A percentile compares a stretch with the other conserved stretches of the same genome.
phyloP scores from a whole-genome alignment of 345 rosid genomes.

The Raphanus raphanistrum region DNA sequence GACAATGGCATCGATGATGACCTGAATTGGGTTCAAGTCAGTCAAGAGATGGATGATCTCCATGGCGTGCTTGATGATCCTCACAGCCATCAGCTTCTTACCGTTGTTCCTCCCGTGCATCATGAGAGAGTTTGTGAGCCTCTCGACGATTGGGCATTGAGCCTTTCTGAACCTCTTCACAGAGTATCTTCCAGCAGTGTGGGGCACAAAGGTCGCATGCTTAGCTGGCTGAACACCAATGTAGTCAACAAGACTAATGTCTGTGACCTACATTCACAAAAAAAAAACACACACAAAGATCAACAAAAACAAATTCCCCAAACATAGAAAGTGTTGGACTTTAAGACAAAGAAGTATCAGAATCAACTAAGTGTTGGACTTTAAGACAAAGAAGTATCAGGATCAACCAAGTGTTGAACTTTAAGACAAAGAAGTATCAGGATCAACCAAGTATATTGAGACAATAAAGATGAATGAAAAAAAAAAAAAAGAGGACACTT shows the following conservation, averaged over 20 bases:
- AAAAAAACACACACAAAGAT: neutral
- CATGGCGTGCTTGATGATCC: conserved; percentile 86
- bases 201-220: conserved; percentile 88
- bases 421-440: neutral
- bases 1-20: conserved; percentile 82
- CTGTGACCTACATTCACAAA: conserved; percentile 51
- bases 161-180: conserved; percentile 94
- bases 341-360: neutral
- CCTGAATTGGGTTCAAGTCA: conserved; percentile 86
- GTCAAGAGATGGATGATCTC: conserved; percentile 85
- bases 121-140: conserved; percentile 94
- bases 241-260: conserved; percentile 72
- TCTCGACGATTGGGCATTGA: conserved; percentile 91
- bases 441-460: neutral
- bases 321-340: neutral
- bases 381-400: neutral
- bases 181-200: conserved; percentile 95
- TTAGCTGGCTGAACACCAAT: conserved; percentile 69
- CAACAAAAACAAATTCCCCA: neutral
- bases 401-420: neutral
- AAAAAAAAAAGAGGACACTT: neutral
- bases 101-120: conserved; percentile 96
- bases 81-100: conserved; percentile 86
- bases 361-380: neutral
- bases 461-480: neutral